Evolutionary conservation across 306 rosid species (phyloP), one percentile per base, ranked within the genome.

Genomic region (Lathyrus oleraceus): DNA sequence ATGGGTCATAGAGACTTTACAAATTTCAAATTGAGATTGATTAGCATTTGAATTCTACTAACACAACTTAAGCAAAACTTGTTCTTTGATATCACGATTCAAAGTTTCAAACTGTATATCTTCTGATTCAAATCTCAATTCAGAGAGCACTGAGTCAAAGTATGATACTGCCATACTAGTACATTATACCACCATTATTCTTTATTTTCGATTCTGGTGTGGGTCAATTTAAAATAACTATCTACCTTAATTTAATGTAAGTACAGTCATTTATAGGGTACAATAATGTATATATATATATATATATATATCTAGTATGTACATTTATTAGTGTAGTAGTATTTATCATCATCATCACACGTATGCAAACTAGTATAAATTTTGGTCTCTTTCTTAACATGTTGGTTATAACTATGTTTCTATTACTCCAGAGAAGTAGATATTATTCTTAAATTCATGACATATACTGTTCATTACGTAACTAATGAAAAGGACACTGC

Each of bases 321-420:
- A 25, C 27, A 25, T 25, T 25, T 25, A 25, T 25, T 25, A 25
- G 14, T 39, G 0, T 4, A 12, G 45, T 2, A 40, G 4, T 44
- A 44, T 44, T 45, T 5, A 45, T 14, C 48, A 23, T 67, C 68
- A 75, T 45, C 15, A 64, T 65, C 4, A 65, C 4, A 65, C 42
- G 27, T 27, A 49, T 39, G 28, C 32, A 59, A 66, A 60, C 48
- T 39, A 78, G 53, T 42, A 4, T 0, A 45, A 48, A 9, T 16
- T 17, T 16, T 32, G 76, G 67, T 43, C n/a, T 1, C 8, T 42
- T 14, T 20, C 71, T 60, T n/a, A 52, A 61, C 32, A 43, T 69
- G 32, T 5, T 61, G 79, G 83, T 51, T 9, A 73, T n/a, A 68
- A 53, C 16, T 36, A 52, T 73, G 76, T 53, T 35, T 73, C 67